Evolutionary conservation across 805 yeast species (phyloP).

Genomic region (Saturnispora galanensis): DNA sequence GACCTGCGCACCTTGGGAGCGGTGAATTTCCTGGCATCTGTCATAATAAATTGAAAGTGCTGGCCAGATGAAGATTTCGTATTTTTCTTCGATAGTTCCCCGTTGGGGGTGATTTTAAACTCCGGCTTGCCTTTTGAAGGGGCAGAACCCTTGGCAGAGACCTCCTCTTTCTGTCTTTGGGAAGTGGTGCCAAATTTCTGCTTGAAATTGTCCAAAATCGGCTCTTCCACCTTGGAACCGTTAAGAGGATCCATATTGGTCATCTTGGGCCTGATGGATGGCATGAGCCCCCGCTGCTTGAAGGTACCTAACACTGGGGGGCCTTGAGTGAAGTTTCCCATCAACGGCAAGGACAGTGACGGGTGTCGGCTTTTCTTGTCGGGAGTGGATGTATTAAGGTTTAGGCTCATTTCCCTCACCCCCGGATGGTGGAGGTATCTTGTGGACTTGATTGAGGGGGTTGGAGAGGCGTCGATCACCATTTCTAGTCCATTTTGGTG

Average conservation of each 20-base stretch:
- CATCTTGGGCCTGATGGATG: too few relatives aligned
- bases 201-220: too few relatives aligned
- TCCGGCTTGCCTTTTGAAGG: background rate
- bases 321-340: conserved; percentile 4
- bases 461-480: conserved; percentile 22
- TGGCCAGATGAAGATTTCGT: conserved; percentile 1
- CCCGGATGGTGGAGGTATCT: too few relatives aligned
- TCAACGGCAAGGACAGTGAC: background rate
- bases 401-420: background rate
- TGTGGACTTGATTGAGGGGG: conserved; percentile 22
- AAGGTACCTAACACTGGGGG: conserved; percentile 4
- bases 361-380: background rate
- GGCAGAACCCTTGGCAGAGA: background rate
- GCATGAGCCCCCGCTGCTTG: background rate
- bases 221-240: too few relatives aligned
- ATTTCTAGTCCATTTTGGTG: conserved; percentile 1
- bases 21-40: conserved; percentile 10
- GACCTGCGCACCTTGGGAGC: conserved; percentile 6
- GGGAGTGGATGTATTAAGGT: conserved; percentile 1
- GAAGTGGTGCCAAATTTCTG: too few relatives aligned
- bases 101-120: background rate
- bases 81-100: background rate
- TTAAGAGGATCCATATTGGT: too few relatives aligned
- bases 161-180: background rate
- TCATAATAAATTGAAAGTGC: conserved; percentile 13